Evolutionary conservation across 1,139 yeast species (phyloP), one percentile per base, ranked within the genome.

Genomic region (Suhomyces kunorum): DNA sequence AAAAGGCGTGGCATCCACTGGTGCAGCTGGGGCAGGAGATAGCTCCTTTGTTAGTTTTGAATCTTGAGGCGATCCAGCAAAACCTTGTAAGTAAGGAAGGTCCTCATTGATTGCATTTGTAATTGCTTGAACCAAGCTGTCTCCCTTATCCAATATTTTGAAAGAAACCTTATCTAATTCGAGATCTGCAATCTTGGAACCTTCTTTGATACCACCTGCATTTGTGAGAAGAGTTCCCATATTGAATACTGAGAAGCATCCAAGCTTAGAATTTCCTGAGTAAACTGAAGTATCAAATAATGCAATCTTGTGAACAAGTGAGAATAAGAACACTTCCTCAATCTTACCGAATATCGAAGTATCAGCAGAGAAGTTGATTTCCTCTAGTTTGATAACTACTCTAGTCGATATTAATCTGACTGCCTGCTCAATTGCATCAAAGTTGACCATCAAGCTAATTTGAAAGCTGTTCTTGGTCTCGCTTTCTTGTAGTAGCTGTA

Each of bases 101-200:
- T 64, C 69, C 5, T 45, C 37, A 0, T 53, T 46, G 4, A 61
- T 30, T 1, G 59, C 40, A 6, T 44, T 44, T 6, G 36, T 26
- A 3, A 55, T 33, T 2, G 38, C 45, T 1, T 28, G 15, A 1
- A 33, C 26, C 28, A 50, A 43, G 14, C 33, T 39, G 14, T 43
- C 48, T n/a, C 41, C 34, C 31, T 48, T 40, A 35, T 57, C 57
- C 17, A 50, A 36, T 7, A 55, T 14, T 13, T 44, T 44, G 24
- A 53, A 22, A 9, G 45, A 39, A 13, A 46, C 8, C 29, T 51
- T 46, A 14, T 44, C 49, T 6, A 54, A 26, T 12, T 34, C 26
- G 16, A 49, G 20, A 20, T 51, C 50, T 3, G 45, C 42, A 8
- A 44, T 31, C 28, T 50, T 55, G 5, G 51, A 26, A 3, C 58